Conservation (phyloP, 768 basidiomycete species). For the Podaxis sp. region DNA sequence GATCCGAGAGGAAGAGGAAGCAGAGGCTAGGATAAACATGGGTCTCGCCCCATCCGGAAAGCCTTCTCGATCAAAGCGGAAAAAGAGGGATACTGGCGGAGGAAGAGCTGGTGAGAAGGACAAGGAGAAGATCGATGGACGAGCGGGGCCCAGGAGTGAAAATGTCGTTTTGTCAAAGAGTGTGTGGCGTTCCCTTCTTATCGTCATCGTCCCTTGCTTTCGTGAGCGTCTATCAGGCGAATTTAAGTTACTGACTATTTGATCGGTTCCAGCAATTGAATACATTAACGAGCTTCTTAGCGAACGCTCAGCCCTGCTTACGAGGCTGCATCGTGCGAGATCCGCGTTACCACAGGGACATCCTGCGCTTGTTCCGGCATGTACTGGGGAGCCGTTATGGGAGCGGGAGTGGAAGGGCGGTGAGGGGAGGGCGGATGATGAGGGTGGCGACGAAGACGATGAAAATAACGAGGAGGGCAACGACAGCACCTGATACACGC, state of each 20-base stretch:
- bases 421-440: conserved; percentile 45
- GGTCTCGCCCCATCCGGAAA: conserved; percentile 15
- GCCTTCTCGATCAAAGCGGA: conserved; percentile 34
- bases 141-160: conserved; percentile 89
- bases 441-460: conserved; percentile 50
- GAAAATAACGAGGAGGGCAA: conserved; percentile 33
- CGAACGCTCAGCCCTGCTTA: conserved; percentile 55
- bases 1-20: conserved; percentile 73
- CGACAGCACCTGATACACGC: conserved; percentile 11
- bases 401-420: conserved; percentile 86
- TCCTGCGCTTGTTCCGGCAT: conserved; percentile 44
- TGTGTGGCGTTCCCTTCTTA: conserved; percentile 38
- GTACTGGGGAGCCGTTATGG: conserved; percentile 54
- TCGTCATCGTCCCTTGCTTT: conserved; percentile 13
- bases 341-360: conserved; percentile 58
- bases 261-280: conserved; percentile 68
- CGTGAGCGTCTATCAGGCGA: not conserved
- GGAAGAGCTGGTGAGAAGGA: conserved; percentile 36
- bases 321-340: conserved; percentile 62
- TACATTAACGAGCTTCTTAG: conserved; percentile 69
- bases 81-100: conserved; percentile 37
- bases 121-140: conserved; percentile 71
- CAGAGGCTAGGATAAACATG: conserved; percentile 18
- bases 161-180: conserved; percentile 88
- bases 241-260: conserved; percentile 11